Base-by-base conservation (phyloP, 1,284 basidiomycete genomes). In the Puccinia horiana region DNA sequence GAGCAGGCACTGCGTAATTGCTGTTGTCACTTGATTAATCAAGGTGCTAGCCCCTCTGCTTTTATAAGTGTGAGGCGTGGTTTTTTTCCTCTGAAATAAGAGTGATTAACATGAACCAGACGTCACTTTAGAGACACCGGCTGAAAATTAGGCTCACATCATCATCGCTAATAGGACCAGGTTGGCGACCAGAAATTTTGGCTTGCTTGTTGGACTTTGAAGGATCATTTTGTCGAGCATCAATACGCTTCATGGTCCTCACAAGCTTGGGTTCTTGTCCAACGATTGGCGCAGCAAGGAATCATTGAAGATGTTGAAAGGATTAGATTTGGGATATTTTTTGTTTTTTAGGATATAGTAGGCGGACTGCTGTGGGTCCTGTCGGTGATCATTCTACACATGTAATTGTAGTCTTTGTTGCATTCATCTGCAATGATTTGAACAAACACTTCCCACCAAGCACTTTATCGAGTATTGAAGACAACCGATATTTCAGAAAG, bases 341-440 rank as follows among this genome's bases (percentile, higher is more conserved):
- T 69, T 69, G 20, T 29, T 69, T 23, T 69, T 69, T 40, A 69
- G 18, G 40, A n/a, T 1, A 69, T 69, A 1, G 20, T 69, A 26
- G 67, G 12, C 1, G 67, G 37, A 4, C 3, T 37, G 67, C 40
- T 44, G n/a, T 44, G 14, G 40, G 67, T 44, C 3, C 67, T 40
- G 11, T 67, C 35, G 23, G 35, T 23, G 35, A 67, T 67, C 63
- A 67, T 67, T 23, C 35, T 14, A 18, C 67, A 16, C 3, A 69
- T 2, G 23, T 69, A n/a, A 29, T 42, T 44, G 40, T 69, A 69
- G 40, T 69, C 67, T 29, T 69, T 44, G 40, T 69, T 69, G 67
- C 67, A 69, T 18, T 42, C 40, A 3, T n/a, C 29, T 18, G 67
- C 18, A 44, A 69, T 29, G 6, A 12, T 4, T 4, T 35, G 2